phyloP scores from a whole-genome alignment of 208 protist species.

The Wallacemonas rigidus region DNA sequence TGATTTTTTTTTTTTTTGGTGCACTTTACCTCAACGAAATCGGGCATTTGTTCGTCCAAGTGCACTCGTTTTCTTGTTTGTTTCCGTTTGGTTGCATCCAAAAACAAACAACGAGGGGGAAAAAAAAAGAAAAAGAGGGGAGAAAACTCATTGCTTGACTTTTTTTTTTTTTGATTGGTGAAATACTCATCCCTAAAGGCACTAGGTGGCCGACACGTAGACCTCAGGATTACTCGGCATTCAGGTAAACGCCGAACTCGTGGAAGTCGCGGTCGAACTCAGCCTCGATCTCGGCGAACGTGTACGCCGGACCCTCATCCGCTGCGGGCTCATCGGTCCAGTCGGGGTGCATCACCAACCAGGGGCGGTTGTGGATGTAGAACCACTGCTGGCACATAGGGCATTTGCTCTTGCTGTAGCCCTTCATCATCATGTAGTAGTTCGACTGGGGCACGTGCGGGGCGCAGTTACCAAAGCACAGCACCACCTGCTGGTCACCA shows the following conservation, averaged over 20 bases:
- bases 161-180: constrained; percentile 19
- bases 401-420: constrained; percentile 89
- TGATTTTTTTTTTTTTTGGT: too few species aligned
- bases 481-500: constrained; percentile 82
- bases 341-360: constrained; percentile 91
- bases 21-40: too few species aligned
- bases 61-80: background rate
- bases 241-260: constrained; percentile 90
- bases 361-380: constrained; percentile 89
- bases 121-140: constrained; percentile 31
- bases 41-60: too few species aligned
- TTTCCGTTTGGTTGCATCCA: constrained; percentile 7
- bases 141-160: constrained; percentile 12
- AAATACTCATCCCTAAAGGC: constrained; percentile 16
- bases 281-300: constrained; percentile 89
- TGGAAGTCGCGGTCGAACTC: constrained; percentile 93
- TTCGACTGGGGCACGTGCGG: constrained; percentile 89
- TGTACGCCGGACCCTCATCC: constrained; percentile 89
- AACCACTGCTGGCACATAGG: constrained; percentile 91
- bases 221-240: constrained; percentile 63
- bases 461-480: constrained; percentile 90
- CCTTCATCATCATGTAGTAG: constrained; percentile 93
- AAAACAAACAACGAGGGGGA: constrained; percentile 26
- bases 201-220: background rate
- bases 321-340: constrained; percentile 90